Conservation (phyloP, 2,329 filamentous ascomycete genomes). For the Bimuria novae-zelandiae region DNA sequence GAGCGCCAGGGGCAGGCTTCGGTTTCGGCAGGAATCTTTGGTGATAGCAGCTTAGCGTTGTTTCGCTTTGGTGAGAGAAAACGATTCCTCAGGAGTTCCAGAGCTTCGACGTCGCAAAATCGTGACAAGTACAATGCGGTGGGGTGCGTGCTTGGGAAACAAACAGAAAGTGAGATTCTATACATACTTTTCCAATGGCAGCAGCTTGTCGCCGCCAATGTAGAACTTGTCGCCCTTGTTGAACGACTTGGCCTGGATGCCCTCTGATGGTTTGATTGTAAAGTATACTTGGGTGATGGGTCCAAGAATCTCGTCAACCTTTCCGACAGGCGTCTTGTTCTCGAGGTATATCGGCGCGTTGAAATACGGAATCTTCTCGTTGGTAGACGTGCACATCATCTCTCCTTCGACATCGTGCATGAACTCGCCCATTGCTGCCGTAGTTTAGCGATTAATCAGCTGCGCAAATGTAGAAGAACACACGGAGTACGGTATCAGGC, state of each 20-base stretch:
- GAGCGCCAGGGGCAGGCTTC: slow-evolving; percentile 71
- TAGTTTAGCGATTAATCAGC: slow-evolving; percentile 20
- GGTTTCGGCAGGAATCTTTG: slow-evolving; percentile 87
- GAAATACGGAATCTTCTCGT: slow-evolving; percentile 97
- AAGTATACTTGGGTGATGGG: slow-evolving; percentile 98
- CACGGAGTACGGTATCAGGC: slow-evolving; percentile 51
- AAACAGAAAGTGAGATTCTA: background rate
- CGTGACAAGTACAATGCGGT: background rate
- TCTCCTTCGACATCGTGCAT: slow-evolving; percentile 95
- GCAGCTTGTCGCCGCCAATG: slow-evolving; percentile 90
- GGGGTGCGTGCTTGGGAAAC: too few species aligned
- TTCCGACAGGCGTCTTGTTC: slow-evolving; percentile 96
- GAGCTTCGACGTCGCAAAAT: background rate
- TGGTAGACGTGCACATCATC: slow-evolving; percentile 95
- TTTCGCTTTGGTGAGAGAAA: background rate
- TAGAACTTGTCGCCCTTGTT: slow-evolving; percentile 97
- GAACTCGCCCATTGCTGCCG: slow-evolving; percentile 87
- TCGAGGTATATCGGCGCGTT: slow-evolving; percentile 98
- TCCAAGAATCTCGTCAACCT: slow-evolving; percentile 96
- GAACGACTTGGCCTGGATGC: slow-evolving; percentile 93
- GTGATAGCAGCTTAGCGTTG: slow-evolving; percentile 24
- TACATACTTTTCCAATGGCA: slow-evolving; percentile 80
- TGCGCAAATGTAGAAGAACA: slow-evolving; percentile 5
- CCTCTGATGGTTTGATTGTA: slow-evolving; percentile 95
- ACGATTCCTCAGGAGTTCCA: background rate